Evolutionary conservation across 202 grass and related monocot genomes (phyloP), one percentile per base, ranked within the genome.

Genomic region (Digitaria exilis): DNA sequence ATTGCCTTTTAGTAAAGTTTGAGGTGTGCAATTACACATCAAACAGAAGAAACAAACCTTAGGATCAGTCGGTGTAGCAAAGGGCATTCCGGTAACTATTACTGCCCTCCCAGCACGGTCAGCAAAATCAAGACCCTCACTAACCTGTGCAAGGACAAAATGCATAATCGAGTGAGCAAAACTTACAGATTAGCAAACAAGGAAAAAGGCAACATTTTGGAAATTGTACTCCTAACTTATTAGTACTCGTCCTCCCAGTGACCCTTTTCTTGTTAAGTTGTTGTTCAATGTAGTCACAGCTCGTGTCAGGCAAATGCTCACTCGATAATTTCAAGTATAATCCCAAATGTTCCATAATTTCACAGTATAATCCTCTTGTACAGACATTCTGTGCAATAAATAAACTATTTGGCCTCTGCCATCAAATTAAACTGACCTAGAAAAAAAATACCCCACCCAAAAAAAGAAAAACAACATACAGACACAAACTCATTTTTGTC

Each of bases 61-160:
- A 60, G 92, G 90, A 86, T 98, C 95, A 57, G 82, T 98, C 44
- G 86, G 84, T 57, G 86, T 88, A 82, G 95, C 90, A 21, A 98
- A 98, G 46, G 95, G 95, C 92, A 98, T 88, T 88, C 95, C 95
- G 55, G 89, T 95, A 80, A 98, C 86, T 80, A 98, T 85, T 26
- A 98, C 95, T 83, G 95, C 95, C 90, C 95, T 90, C 64, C 95
- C 95, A 83, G 92, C 92, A 84, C 83, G 92, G 65, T 98, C 95
- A 85, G 92, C 95, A 91, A 98, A 98, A 98, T 98, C 95, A 93
- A 98, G 95, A 76, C 95, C 92, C 80, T 95, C 95, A 54, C 95
- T 98, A 79, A 98, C 95, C 95, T 98, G 84, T 58, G 82, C 17
- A 62, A 22, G 66, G 86, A 80, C 50, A 89, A 70, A 94, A 84